Percentiles rank a stretch among this genome's conserved stretches.
Evolutionary conservation across 345 rosid species (phyloP).

Genomic region (Aethionema arabicum): DNA sequence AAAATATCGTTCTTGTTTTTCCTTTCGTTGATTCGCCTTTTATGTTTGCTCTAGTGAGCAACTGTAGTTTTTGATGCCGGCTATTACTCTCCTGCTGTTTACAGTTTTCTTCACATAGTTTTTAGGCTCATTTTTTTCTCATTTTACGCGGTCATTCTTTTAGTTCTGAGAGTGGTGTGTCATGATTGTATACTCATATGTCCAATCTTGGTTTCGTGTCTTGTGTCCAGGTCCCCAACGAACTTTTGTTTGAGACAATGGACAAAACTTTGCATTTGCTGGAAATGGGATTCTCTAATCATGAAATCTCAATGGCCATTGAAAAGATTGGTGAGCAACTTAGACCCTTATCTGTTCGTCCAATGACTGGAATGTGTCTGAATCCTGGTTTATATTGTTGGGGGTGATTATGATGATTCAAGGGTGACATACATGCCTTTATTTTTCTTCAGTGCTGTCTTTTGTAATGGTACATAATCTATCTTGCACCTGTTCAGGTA

Average conservation of each 20-base stretch:
- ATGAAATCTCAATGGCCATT: conserved; percentile 77
- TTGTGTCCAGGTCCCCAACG: conserved; percentile 45
- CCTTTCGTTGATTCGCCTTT: not conserved
- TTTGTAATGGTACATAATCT: conserved; percentile 4
- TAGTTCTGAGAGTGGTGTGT: no score
- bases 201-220: conserved; percentile 22
- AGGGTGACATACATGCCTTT: conserved; percentile 7
- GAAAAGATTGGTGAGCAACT: conserved; percentile 71
- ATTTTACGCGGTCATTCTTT: conserved; percentile 1
- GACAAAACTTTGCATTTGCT: conserved; percentile 79
- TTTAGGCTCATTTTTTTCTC: conserved; percentile 6
- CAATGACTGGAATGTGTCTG: conserved; percentile 6
- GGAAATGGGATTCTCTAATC: conserved; percentile 90
- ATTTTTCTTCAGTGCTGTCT: not conserved
- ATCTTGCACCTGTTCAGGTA: conserved; percentile 51
- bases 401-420: conserved; percentile 1
- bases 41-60: not conserved
- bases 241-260: conserved; percentile 72
- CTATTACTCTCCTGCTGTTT: not conserved
- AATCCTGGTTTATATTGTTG: not conserved
- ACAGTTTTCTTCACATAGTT: conserved; percentile 10
- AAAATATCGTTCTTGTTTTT: conserved; percentile 6
- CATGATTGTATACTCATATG: not conserved
- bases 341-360: conserved; percentile 9
- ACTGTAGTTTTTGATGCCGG: not conserved